Evolutionary conservation across 225 moss, liverwort and hornwort genomes (phyloP), one percentile per base, ranked within the genome.

Genomic region (Rhytidiadelphus loreus): DNA sequence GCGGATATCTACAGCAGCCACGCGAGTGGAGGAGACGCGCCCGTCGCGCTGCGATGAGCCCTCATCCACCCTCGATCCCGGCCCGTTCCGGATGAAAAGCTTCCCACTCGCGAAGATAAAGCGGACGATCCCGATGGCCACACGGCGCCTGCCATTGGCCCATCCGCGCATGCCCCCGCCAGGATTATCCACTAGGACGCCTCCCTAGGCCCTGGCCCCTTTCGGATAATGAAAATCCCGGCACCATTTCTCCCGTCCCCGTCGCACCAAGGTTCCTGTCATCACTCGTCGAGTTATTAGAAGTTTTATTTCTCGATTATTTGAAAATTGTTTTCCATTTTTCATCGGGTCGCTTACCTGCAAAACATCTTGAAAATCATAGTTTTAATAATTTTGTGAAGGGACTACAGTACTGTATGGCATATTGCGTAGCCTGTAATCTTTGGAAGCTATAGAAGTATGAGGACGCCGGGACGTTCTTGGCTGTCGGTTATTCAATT

Each of bases 11-110:
- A 16, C 44, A n/a, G 91, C 74, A 50, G 84, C 77, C 55, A 86
- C 73, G 92, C 92, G 92, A 91, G 90, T 92, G 92, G 92, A 83
- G 89, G 91, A 92, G 92, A 74, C 82, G 83, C 77, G 83, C 87
- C 53, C 39, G 66, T 32, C 25, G 55, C 86, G 17, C 57, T 43
- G 55, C 69, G 63, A 87, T 72, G 69, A 71, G 61, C 41, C 44
- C 76, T 68, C 84, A 55, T 87, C 87, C 87, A 61, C 90, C 90
- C 52, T 90, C 66, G 75, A 78, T 86, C 70, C 63, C 78, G 81
- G 56, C 66, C 63, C 48, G 80, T 12, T 3, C 19, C 32, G 74
- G 88, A 90, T 90, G 92, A 86, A 90, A 90, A 88, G 77, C 74
- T 8, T 35, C 65, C 72, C 50, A 8, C 7, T 77, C 55, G 56